Conservation (phyloP, 2,329 filamentous ascomycete species). For the Botrytis paeoniae region DNA sequence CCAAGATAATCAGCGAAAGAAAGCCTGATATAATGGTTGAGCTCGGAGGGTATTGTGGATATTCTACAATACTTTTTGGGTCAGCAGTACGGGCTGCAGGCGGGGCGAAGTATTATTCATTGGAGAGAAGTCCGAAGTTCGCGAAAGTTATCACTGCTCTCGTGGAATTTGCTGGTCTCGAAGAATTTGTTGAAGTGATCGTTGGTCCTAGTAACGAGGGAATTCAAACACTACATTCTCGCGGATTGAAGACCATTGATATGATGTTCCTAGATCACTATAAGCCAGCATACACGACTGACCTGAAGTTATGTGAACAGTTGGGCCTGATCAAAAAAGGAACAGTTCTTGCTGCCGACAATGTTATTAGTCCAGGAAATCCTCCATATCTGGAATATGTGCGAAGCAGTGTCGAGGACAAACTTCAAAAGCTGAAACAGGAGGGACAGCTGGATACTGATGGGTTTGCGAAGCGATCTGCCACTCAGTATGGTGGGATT, state of each 20-base stretch:
- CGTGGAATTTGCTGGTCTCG: conserved; percentile 72
- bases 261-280: conserved; percentile 71
- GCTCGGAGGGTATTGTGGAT: conserved; percentile 77
- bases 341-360: conserved; percentile 64
- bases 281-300: conserved; percentile 71
- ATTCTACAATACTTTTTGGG: conserved; percentile 75
- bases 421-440: conserved; percentile 46
- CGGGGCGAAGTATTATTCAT: conserved; percentile 64
- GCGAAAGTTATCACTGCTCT: conserved; percentile 66
- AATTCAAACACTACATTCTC: conserved; percentile 54
- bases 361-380: conserved; percentile 69
- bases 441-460: conserved; percentile 47
- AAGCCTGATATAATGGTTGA: conserved; percentile 73
- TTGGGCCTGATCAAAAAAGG: conserved; percentile 62
- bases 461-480: conserved; percentile 27
- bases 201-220: conserved; percentile 68
- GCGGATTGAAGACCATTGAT: conserved; percentile 27
- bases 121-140: conserved; percentile 73
- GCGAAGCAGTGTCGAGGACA: conserved; percentile 59
- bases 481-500: conserved; percentile 39
- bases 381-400: conserved; percentile 71
- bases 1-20: conserved; percentile 61
- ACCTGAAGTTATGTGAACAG: conserved; percentile 74
- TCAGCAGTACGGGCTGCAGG: conserved; percentile 61
- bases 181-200: conserved; percentile 65